Evolutionary conservation across 306 rosid genomes (phyloP).

Genomic region (Trifolium dubium): DNA sequence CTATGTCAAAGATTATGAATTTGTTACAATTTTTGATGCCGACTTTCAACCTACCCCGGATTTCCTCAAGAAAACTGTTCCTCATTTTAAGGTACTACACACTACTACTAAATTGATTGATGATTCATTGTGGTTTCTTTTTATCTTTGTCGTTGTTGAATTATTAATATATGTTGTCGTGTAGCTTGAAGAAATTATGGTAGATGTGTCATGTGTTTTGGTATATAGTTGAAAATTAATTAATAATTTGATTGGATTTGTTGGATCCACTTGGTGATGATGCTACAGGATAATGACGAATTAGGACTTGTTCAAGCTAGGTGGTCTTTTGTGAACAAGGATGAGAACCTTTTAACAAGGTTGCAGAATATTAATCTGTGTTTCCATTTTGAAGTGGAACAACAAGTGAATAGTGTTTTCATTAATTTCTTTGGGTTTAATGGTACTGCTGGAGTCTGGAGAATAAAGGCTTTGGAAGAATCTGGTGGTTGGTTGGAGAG

Average conservation of each 20-base stretch:
- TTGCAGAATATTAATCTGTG: slow-evolving; percentile 85
- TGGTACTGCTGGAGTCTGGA: slow-evolving; percentile 99
- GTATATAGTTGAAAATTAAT: background rate
- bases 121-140: background rate
- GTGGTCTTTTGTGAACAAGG: slow-evolving; percentile 98
- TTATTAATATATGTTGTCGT: slow-evolving; percentile 7
- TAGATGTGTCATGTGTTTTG: slow-evolving; percentile 30
- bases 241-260: slow-evolving; percentile 1
- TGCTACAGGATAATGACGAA: slow-evolving; percentile 69
- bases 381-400: slow-evolving; percentile 94
- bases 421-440: slow-evolving; percentile 92
- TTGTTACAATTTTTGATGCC: slow-evolving; percentile 93
- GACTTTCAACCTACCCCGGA: slow-evolving; percentile 93
- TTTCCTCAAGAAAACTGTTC: slow-evolving; percentile 83
- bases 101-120: slow-evolving; percentile 4
- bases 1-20: slow-evolving; percentile 85
- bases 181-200: slow-evolving; percentile 12
- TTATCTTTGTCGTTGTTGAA: slow-evolving; percentile 16
- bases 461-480: slow-evolving; percentile 87
- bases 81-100: slow-evolving; percentile 86
- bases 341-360: slow-evolving; percentile 84
- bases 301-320: slow-evolving; percentile 90
- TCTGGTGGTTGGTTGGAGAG: slow-evolving; percentile 99
- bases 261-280: slow-evolving; percentile 18
- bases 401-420: slow-evolving; percentile 88